A percentile compares a stretch with the other conserved stretches of the same genome.
These are phyloP conservation scores for Hemisphaericaspora xylanilytica DNA, from an alignment of 1,139 yeast species.

Conservation along the genomic window DNA sequence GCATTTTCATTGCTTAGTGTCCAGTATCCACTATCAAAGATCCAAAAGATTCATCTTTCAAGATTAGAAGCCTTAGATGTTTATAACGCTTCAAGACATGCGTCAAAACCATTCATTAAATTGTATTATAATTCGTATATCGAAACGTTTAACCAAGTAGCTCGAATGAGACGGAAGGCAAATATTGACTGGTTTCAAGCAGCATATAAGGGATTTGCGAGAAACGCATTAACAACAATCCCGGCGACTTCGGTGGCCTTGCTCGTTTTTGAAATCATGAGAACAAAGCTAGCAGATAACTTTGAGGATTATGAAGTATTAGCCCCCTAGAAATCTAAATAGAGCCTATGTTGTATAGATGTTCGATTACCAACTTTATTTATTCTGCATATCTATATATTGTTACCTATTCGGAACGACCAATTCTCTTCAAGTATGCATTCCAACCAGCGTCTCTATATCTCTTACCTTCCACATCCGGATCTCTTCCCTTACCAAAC, in stretches of 20 bases:
- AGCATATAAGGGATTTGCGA: conserved; percentile 73
- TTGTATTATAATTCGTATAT: conserved; percentile 67
- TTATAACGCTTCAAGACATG: conserved; percentile 44
- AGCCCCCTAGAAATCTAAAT: conserved; percentile 12
- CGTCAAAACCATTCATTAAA: conserved; percentile 39
- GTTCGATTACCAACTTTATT: no score
- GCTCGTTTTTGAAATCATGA: conserved; percentile 78
- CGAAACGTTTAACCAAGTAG: conserved; percentile 65
- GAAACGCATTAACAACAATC: conserved; percentile 70
- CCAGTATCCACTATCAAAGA: conserved; percentile 78
- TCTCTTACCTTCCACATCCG: conserved; percentile 79
- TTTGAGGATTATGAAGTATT: conserved; percentile 24
- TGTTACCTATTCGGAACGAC: conserved; percentile 6
- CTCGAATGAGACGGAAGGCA: conserved; percentile 53
- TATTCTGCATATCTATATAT: neutral
- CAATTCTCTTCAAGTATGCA: conserved; percentile 60
- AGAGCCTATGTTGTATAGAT: no score
- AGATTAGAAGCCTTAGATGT: conserved; percentile 79
- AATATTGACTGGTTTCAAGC: conserved; percentile 59
- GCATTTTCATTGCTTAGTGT: conserved; percentile 73
- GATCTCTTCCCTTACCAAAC: conserved; percentile 94
- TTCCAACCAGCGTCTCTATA: conserved; percentile 94
- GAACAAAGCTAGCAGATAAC: conserved; percentile 45
- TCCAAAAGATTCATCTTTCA: conserved; percentile 77
- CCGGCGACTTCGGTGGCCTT: conserved; percentile 89